These are phyloP conservation scores for Insectozyma bohioensis DNA, from an alignment of 1,139 yeast species.

Conservation along the genomic window DNA sequence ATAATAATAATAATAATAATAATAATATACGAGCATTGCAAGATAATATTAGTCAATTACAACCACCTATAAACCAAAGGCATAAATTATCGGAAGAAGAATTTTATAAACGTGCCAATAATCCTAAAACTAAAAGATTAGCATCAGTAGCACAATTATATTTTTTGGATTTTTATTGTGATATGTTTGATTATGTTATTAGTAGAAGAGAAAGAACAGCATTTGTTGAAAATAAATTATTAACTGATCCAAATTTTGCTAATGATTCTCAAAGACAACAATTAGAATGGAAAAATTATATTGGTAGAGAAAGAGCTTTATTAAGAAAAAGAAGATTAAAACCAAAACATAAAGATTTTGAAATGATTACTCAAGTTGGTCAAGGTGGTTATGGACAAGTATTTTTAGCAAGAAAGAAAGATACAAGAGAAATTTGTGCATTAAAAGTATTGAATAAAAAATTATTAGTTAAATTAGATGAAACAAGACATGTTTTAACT, in stretches of 20 bases:
- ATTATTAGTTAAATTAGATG: slow-evolving; percentile 83
- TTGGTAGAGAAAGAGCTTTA: slow-evolving; percentile 80
- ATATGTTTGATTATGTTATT: slow-evolving; percentile 89
- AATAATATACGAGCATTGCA: slow-evolving; percentile 11
- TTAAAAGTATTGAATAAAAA: slow-evolving; percentile 88
- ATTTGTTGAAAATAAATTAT: slow-evolving; percentile 61
- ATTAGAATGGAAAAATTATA: slow-evolving; percentile 76
- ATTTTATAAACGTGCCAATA: slow-evolving; percentile 59
- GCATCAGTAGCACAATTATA: slow-evolving; percentile 83
- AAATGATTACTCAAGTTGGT: slow-evolving; percentile 96
- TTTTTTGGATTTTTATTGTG: slow-evolving; percentile 94
- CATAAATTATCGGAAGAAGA: slow-evolving; percentile 36
- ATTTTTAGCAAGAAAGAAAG: slow-evolving; percentile 89
- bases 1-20: slow-evolving; percentile 2
- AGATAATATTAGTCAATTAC: slow-evolving; percentile 36
- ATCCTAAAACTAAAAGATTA: slow-evolving; percentile 78
- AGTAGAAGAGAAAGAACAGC: slow-evolving; percentile 77
- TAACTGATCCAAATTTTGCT: slow-evolving; percentile 40
- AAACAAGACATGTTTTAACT: slow-evolving; percentile 91
- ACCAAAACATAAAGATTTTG: slow-evolving; percentile 93
- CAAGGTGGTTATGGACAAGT: slow-evolving; percentile 99
- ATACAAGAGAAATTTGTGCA: slow-evolving; percentile 94
- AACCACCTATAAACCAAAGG: slow-evolving; percentile 21
- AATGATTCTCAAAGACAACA: slow-evolving; percentile 49
- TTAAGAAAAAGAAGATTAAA: slow-evolving; percentile 86